Conservation (phyloP, 2,329 filamentous ascomycete genomes). For the Onygena corvina region DNA sequence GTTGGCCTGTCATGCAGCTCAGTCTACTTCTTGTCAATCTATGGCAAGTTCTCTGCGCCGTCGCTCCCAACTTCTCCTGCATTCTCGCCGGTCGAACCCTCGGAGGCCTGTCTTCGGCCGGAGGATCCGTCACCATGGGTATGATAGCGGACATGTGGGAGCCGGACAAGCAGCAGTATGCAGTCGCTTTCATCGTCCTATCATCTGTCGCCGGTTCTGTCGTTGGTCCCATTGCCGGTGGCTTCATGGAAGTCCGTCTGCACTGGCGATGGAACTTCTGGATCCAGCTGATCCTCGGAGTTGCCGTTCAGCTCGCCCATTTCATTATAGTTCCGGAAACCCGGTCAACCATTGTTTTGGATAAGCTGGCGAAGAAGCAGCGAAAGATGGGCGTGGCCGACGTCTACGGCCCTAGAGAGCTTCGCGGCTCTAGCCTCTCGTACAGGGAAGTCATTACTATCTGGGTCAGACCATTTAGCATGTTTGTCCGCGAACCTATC, state of each 20-base stretch:
- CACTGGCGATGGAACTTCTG: constrained; percentile 52
- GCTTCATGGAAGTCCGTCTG: constrained; percentile 39
- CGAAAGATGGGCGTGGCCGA: constrained; percentile 46
- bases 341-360: constrained; percentile 45
- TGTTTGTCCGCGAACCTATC: constrained; percentile 55
- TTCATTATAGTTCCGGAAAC: constrained; percentile 45
- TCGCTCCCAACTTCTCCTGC: constrained; percentile 59
- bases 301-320: constrained; percentile 41
- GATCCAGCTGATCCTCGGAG: constrained; percentile 49
- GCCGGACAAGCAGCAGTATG: constrained; percentile 46
- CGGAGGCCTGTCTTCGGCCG: constrained; percentile 50
- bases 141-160: constrained; percentile 54
- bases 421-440: constrained; percentile 46
- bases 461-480: constrained; percentile 50
- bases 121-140: constrained; percentile 52
- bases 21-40: constrained; percentile 64
- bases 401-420: constrained; percentile 61
- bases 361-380: constrained; percentile 45
- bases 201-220: constrained; percentile 45
- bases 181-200: constrained; percentile 49
- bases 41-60: constrained; percentile 58
- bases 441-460: constrained; percentile 45
- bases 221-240: constrained; percentile 40
- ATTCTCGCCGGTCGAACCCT: constrained; percentile 58
- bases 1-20: constrained; percentile 61